phyloP scores from a whole-genome alignment of 2,329 filamentous ascomycete species.

The Metarhizium sp. region DNA sequence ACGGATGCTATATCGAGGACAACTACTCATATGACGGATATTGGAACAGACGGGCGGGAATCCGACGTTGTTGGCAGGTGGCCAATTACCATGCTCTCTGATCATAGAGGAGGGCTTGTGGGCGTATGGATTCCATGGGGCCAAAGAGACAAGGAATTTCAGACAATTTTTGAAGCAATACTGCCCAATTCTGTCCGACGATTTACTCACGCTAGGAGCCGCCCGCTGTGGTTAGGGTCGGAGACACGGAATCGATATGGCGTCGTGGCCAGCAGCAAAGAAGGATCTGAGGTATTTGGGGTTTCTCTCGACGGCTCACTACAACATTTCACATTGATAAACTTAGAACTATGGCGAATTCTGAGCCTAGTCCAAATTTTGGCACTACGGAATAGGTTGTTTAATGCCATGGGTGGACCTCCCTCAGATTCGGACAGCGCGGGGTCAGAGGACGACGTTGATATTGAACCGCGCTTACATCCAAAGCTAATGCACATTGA shows the following conservation, averaged over 20 bases:
- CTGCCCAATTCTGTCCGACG: slow-evolving; percentile 47
- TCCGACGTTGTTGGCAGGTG: slow-evolving; percentile 15
- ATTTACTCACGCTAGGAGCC: slow-evolving; percentile 42
- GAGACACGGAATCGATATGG: slow-evolving; percentile 28
- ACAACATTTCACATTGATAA: slow-evolving; percentile 59
- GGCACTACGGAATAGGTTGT: slow-evolving; percentile 34
- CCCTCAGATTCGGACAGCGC: slow-evolving; percentile 5
- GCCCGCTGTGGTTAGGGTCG: slow-evolving; percentile 39
- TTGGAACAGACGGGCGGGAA: slow-evolving; percentile 22
- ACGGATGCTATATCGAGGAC: slow-evolving; percentile 35
- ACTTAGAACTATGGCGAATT: slow-evolving; percentile 52
- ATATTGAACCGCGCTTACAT: slow-evolving; percentile 27
- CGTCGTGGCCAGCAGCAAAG: slow-evolving; percentile 29
- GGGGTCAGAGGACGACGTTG: slow-evolving; percentile 12
- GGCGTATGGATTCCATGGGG: slow-evolving; percentile 42
- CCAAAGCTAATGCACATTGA: slow-evolving; percentile 53
- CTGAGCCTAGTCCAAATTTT: slow-evolving; percentile 67
- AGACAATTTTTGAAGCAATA: slow-evolving; percentile 44
- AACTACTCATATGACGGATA: slow-evolving; percentile 36
- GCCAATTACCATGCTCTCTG: slow-evolving; percentile 38
- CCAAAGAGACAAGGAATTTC: slow-evolving; percentile 29
- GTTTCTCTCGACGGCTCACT: slow-evolving; percentile 61
- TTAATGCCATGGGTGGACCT: slow-evolving; percentile 30
- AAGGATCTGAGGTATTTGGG: slow-evolving; percentile 49
- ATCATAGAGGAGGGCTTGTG: slow-evolving; percentile 34